Base-by-base conservation (phyloP, 1,139 yeast species). In the Kazachstania sp. region DNA sequence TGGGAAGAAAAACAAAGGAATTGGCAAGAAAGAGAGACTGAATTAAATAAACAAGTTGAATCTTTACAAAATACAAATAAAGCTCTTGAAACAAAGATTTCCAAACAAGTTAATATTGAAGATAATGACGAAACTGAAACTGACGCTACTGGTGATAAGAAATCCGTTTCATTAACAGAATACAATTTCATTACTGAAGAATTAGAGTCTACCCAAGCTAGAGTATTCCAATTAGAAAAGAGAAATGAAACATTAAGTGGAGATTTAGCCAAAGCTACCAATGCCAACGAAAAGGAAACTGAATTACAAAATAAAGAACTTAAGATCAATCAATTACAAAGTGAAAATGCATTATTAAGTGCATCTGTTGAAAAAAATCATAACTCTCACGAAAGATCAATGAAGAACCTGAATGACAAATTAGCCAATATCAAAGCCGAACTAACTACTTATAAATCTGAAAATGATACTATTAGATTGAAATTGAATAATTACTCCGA, bases 221-320 rank as follows among this genome's bases (percentile, higher is more conserved):
- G 94, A 49, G 75, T 81, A 2, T 64, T 78, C 46, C 88, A 84
- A 55, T 74, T 88, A 46, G 95, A 87, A 62, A 77, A 77, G 54
- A 73, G 95, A 52, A 90, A 87, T 59, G 86, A 84, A 59, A 81
- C 80, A 48, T 71, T 88, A 50, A 75, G 88, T 50, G 72, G 79
- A 29, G 83, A 84, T 49, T 63, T 87, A 44, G 77, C 85, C 35
- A 69, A 63, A 39, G 64, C 67, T 11, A 62, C 64, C 11, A 63
- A 65, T 43, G 58, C 54, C 4, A 63, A 58, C 4, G 65, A 60
- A 40, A 61, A 59, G 34, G 70, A 65, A 39, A 51, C 60, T 1
- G 61, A 57, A 40, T 23, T 61, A 18, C 69, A 64, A 51, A 59
- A 67, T 23, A 67, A 64, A 49, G 70, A 67, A 37, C 65, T 71